These are phyloP conservation scores for Fusarium penzigii DNA, from an alignment of 2,329 filamentous ascomycete species.

Conservation along the genomic window DNA sequence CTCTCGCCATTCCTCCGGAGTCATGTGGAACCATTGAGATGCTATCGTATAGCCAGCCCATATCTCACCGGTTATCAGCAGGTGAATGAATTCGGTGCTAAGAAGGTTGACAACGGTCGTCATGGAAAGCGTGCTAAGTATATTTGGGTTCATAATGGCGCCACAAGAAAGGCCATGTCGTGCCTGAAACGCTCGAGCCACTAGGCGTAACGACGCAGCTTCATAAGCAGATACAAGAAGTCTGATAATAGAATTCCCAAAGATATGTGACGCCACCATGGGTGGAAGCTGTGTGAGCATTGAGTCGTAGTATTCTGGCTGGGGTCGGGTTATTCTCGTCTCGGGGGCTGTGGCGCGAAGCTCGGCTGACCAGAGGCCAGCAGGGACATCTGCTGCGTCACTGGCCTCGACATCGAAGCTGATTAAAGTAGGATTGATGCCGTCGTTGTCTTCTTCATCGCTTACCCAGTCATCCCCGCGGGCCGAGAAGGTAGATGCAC, in stretches of 20 bases:
- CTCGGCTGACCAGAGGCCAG: constrained; percentile 60
- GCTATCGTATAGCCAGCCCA: constrained; percentile 44
- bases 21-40: not conserved
- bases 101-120: constrained; percentile 47
- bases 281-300: constrained; percentile 53
- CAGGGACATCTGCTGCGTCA: constrained; percentile 51
- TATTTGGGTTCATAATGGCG: constrained; percentile 41
- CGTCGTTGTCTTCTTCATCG: constrained; percentile 58
- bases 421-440: constrained; percentile 57
- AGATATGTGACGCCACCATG: constrained; percentile 47
- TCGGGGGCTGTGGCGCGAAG: constrained; percentile 51
- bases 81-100: constrained; percentile 46
- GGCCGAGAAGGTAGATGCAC: constrained; percentile 49
- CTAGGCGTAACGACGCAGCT: constrained; percentile 44
- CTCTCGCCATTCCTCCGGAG: not conserved
- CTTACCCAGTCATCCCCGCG: constrained; percentile 55
- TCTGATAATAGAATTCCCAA: constrained; percentile 45
- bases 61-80: constrained; percentile 45
- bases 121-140: constrained; percentile 40
- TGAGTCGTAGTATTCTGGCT: constrained; percentile 47
- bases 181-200: constrained; percentile 45
- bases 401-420: constrained; percentile 63
- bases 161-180: constrained; percentile 39
- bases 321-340: constrained; percentile 23
- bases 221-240: constrained; percentile 50